phyloP scores from a whole-genome alignment of 805 yeast species.

The Kazachstania viticola region DNA sequence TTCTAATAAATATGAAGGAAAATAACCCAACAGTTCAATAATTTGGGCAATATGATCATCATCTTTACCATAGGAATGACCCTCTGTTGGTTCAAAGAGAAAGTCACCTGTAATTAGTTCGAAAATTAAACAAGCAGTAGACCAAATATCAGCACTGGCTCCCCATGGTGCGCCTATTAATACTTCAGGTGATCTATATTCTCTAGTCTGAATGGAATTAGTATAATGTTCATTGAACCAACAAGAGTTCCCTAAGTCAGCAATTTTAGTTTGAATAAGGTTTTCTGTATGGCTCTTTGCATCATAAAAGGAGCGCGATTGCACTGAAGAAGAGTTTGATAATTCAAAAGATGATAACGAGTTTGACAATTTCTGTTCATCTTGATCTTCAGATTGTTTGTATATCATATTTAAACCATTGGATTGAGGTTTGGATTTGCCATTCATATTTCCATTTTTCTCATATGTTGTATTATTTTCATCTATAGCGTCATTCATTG shows the following conservation, averaged over 20 bases:
- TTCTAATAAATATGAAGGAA: constrained; percentile 48
- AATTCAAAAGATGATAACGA: constrained; percentile 32
- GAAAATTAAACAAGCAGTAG: constrained; percentile 83
- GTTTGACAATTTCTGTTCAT: constrained; percentile 17
- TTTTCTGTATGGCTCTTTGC: constrained; percentile 26
- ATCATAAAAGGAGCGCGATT: background rate
- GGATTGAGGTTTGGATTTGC: background rate
- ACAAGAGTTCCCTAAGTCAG: constrained; percentile 89
- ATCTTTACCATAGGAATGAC: constrained; percentile 68
- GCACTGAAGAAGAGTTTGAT: constrained; percentile 7
- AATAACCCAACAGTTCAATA: constrained; percentile 64
- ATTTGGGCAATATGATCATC: constrained; percentile 97
- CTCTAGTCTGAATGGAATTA: constrained; percentile 83
- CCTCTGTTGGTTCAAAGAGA: constrained; percentile 75
- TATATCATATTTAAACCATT: too few species aligned
- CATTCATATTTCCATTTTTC: background rate
- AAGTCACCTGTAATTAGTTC: constrained; percentile 92
- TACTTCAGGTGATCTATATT: constrained; percentile 86
- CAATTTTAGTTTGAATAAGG: constrained; percentile 69
- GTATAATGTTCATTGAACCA: constrained; percentile 74
- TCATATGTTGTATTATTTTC: background rate
- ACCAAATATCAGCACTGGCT: constrained; percentile 90
- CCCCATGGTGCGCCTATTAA: constrained; percentile 83
- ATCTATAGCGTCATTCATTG: too few species aligned
- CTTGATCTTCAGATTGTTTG: too few species aligned